Conservation (phyloP, 1,284 basidiomycete genomes). For the Heterobasidion parviporum region DNA sequence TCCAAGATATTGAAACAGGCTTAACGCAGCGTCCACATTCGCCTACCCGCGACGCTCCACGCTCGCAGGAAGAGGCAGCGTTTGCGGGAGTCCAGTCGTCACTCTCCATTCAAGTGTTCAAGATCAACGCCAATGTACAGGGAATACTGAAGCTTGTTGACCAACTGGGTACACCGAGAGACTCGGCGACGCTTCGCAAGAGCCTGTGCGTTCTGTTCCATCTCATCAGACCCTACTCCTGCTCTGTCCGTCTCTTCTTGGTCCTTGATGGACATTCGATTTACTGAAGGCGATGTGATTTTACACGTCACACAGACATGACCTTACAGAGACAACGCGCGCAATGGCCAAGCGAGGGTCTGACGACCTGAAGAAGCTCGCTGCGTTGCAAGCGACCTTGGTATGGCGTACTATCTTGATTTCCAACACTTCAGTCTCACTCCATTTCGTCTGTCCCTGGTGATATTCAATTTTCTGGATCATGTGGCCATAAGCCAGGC, state of each 20-base stretch:
- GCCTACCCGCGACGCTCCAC: slow-evolving; percentile 28
- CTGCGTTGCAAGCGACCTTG: slow-evolving; percentile 55
- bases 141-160: slow-evolving; percentile 91
- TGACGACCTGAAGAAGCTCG: slow-evolving; percentile 84
- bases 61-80: slow-evolving; percentile 58
- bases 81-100: slow-evolving; percentile 80
- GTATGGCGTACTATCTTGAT: slow-evolving; percentile 30
- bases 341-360: slow-evolving; percentile 92
- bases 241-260: not conserved
- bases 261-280: not conserved
- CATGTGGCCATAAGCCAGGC: slow-evolving; percentile 39
- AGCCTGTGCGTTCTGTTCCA: slow-evolving; percentile 50
- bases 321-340: slow-evolving; percentile 89
- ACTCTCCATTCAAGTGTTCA: slow-evolving; percentile 94
- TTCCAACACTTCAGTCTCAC: not conserved
- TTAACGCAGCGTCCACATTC: slow-evolving; percentile 36
- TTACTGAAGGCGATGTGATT: not conserved
- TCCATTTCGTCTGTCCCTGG: not conserved
- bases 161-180: slow-evolving; percentile 77
- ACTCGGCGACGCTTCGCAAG: slow-evolving; percentile 70
- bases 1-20: slow-evolving; percentile 72
- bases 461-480: not conserved
- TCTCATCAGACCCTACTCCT: not conserved
- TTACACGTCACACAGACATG: slow-evolving; percentile 41
- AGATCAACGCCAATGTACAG: slow-evolving; percentile 96